Evolutionary conservation across 495 filamentous ascomycete species (phyloP).

Genomic region (Hypoxylon lienhwacheense): DNA sequence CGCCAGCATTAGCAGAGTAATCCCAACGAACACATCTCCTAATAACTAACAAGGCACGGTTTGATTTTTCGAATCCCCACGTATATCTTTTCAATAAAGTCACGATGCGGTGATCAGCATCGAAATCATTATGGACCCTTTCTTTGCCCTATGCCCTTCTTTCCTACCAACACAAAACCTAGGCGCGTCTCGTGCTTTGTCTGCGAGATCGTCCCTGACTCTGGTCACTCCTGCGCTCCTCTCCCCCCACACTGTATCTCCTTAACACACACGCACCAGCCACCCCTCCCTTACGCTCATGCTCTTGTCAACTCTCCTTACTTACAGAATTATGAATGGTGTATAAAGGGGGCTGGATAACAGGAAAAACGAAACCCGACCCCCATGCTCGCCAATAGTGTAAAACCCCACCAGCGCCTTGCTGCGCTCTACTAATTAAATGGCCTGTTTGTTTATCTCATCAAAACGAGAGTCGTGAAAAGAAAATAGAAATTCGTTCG

Average conservation of each 20-base stretch:
- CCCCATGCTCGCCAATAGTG: constrained; percentile 41
- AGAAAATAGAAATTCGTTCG: constrained; percentile 35
- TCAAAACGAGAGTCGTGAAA: constrained; percentile 43
- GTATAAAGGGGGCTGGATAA: constrained; percentile 37
- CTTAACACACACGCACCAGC: constrained; percentile 22
- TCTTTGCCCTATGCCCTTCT: constrained; percentile 32
- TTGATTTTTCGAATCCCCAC: constrained; percentile 5
- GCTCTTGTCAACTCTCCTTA: constrained; percentile 14
- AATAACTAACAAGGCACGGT: neutral
- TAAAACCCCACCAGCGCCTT: constrained; percentile 41
- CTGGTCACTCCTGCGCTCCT: constrained; percentile 27
- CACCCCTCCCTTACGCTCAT: constrained; percentile 3
- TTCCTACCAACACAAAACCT: constrained; percentile 35
- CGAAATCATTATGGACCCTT: constrained; percentile 32
- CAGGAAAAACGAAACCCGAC: constrained; percentile 36
- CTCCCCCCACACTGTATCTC: constrained; percentile 19
- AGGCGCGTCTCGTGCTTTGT: constrained; percentile 22
- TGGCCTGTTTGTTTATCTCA: constrained; percentile 42
- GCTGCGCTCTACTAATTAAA: constrained; percentile 43
- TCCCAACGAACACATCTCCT: too few species aligned
- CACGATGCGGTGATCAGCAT: constrained; percentile 14
- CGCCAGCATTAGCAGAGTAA: too few species aligned
- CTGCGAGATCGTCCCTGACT: constrained; percentile 30
- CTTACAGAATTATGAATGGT: constrained; percentile 44
- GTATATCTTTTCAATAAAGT: constrained; percentile 5